These are phyloP conservation scores for Hyphopichia homilentoma DNA, from an alignment of 805 yeast species.

Conservation along the genomic window DNA sequence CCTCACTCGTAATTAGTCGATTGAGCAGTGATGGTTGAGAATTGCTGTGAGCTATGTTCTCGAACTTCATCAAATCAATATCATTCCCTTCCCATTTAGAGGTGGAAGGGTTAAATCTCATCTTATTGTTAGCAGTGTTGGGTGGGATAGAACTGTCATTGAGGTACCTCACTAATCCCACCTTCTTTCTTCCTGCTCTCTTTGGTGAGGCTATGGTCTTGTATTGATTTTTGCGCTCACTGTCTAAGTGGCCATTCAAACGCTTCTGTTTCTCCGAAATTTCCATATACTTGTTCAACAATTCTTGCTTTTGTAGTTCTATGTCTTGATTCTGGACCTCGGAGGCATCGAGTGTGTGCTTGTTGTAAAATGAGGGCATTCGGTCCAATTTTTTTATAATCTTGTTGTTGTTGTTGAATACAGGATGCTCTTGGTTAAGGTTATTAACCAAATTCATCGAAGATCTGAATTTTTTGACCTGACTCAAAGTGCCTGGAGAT, in stretches of 20 bases:
- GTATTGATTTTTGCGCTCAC: conserved; percentile 6
- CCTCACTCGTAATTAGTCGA: conserved; percentile 26
- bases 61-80: conserved; percentile 51
- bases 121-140: conserved; percentile 21
- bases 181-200: conserved; percentile 13
- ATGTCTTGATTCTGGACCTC: conserved; percentile 9
- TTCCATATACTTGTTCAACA: conserved; percentile 31
- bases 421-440: conserved; percentile 21
- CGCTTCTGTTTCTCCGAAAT: conserved; percentile 16
- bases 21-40: conserved; percentile 1
- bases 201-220: not conserved
- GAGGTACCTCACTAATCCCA: conserved; percentile 30
- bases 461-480: conserved; percentile 28
- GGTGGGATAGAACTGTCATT: conserved; percentile 15
- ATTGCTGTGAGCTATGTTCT: conserved; percentile 16
- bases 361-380: conserved; percentile 38
- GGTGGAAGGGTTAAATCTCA: conserved; percentile 52
- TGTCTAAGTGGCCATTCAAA: conserved; percentile 4
- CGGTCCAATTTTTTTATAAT: conserved; percentile 35
- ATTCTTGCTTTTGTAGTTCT: conserved; percentile 21
- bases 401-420: conserved; percentile 29
- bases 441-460: conserved; percentile 25
- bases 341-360: conserved; percentile 2
- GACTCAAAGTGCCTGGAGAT: no score
- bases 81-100: conserved; percentile 67